Conservation (phyloP, 768 basidiomycete genomes). For the Serendipita indica region DNA sequence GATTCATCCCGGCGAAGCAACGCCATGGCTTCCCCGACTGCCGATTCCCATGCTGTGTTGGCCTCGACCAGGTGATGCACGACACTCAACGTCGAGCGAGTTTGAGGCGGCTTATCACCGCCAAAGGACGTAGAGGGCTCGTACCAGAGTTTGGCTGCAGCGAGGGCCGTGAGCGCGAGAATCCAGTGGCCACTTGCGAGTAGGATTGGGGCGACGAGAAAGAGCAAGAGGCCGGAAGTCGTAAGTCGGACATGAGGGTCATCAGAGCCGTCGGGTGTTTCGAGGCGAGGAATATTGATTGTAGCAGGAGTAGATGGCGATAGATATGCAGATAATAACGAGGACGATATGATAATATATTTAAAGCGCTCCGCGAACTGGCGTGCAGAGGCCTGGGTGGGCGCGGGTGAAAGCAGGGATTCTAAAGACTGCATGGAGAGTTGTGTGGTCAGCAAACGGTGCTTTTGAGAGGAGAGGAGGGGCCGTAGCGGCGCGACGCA, state of each 20-base stretch:
- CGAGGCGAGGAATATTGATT: constrained; percentile 21
- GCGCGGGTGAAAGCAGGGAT: constrained; percentile 8
- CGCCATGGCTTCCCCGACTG: constrained; percentile 51
- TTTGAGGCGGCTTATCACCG: constrained; percentile 7
- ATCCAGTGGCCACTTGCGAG: constrained; percentile 16
- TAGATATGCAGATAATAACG: constrained; percentile 48
- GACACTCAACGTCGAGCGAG: constrained; percentile 37
- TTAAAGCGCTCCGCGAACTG: constrained; percentile 67
- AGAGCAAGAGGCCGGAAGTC: constrained; percentile 11
- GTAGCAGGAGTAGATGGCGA: constrained; percentile 24
- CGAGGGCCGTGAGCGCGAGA: constrained; percentile 10
- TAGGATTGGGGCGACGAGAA: constrained; percentile 3
- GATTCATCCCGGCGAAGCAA: constrained; percentile 56
- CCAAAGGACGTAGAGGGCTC: background rate
- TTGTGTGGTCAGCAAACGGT: constrained; percentile 26
- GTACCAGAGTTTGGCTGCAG: constrained; percentile 7
- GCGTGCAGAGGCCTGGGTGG: constrained; percentile 12
- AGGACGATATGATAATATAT: constrained; percentile 69
- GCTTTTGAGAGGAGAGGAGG: constrained; percentile 20
- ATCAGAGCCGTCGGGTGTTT: constrained; percentile 20
- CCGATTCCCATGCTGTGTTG: constrained; percentile 58
- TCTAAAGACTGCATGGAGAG: constrained; percentile 11
- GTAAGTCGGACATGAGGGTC: constrained; percentile 36
- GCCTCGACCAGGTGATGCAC: constrained; percentile 53
- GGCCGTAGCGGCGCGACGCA: constrained; percentile 22